Evolutionary conservation across 139 green algal genomes (phyloP).

Genomic region (Coccomyxa sp.): DNA sequence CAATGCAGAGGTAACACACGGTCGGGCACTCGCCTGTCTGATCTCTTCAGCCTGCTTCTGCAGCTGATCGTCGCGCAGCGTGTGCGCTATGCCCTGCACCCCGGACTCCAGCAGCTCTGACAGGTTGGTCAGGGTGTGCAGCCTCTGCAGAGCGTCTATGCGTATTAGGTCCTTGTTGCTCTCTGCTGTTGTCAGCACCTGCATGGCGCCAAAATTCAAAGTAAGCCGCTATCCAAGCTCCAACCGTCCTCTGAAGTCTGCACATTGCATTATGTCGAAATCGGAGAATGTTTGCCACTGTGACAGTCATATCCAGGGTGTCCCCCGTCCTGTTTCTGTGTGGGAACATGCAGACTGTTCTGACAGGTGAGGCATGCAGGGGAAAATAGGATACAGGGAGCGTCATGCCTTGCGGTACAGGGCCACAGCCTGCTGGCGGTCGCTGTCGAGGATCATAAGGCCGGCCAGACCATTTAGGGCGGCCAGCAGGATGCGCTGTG

Average conservation of each 20-base stretch:
- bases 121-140: constrained; percentile 89
- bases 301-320: too few species aligned
- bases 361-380: neutral
- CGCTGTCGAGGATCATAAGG: constrained; percentile 56
- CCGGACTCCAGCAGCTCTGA: constrained; percentile 32
- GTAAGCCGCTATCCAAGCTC: too few species aligned
- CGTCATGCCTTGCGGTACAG: constrained; percentile 56
- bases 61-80: constrained; percentile 55
- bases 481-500: constrained; percentile 68
- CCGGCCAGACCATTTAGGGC: constrained; percentile 81
- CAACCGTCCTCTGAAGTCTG: too few species aligned
- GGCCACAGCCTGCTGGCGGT: constrained; percentile 35
- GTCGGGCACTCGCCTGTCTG: constrained; percentile 9
- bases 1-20: too few species aligned
- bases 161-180: constrained; percentile 37
- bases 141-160: constrained; percentile 74
- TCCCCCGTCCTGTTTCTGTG: too few species aligned
- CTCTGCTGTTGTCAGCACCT: constrained; percentile 14
- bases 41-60: constrained; percentile 28
- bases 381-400: neutral
- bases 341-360: neutral
- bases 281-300: too few species aligned
- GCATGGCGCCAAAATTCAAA: too few species aligned
- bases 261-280: too few species aligned
- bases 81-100: constrained; percentile 39